Base-by-base conservation (phyloP, 495 filamentous ascomycete genomes). In the Lasiosphaeriaceae sp. region DNA sequence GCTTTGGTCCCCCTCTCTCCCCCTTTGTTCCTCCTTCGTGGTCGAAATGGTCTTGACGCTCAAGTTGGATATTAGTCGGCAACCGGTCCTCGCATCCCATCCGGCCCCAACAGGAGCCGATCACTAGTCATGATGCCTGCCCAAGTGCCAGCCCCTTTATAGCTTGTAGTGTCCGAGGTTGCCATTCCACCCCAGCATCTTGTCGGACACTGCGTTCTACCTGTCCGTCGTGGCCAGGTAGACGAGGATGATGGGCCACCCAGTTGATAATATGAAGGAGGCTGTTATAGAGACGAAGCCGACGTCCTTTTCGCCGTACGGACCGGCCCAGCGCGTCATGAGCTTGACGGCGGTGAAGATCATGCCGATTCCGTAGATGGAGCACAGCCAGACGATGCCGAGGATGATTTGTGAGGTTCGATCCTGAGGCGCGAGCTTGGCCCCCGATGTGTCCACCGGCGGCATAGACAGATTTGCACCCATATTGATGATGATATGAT, bases 361-460 rank as follows among this genome's bases (percentile, higher is more conserved):
- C 62, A 70, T 68, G 59, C 56, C 70, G 52, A 72, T 63, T 60
- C 53, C 68, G 58, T 74, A 74, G 50, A 64, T 19, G 23, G 54
- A 62, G 44, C 57, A 35, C 29, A 48, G 59, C 71, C 71, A 74
- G 41, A 44, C 11, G 39, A 67, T n/a, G 53, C 60, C 71, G 31
- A 74, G 49, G 48, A 73, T 59, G 50, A 69, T 66, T 50, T 63
- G 57, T 59, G 60, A 57, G 47, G 39, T 9, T 39, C 53, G 47
- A 54, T 74, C 71, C 2, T 20, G 22, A 2, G 62, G 48, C 43
- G 64, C 43, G 60, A 70, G 55, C 34, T 52, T 45, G 23, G 61
- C 63, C 19, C 35, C 44, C 24, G 63, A 67, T 29, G 60, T 66
- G 62, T 71, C 68, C 49, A 62, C 63, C 45, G 65, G 21, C 14